Base-by-base conservation (phyloP, 148 eudicot species). In the Vaccinium vitisidaea region DNA sequence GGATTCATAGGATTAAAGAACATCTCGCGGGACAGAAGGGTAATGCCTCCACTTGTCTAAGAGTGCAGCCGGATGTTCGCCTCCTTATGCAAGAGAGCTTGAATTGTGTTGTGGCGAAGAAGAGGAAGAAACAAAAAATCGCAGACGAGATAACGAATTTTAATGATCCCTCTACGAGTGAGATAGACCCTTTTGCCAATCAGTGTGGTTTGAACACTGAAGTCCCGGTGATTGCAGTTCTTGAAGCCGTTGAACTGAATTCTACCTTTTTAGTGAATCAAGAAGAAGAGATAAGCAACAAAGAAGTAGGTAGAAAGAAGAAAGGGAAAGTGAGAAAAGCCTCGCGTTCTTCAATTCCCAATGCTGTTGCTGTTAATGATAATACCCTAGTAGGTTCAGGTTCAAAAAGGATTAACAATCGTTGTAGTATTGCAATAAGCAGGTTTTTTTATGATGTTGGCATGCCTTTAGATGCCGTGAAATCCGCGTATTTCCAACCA, bases 1-100 rank as follows among this genome's bases (percentile, higher is more conserved):
- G 98, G 36, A 96, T 96, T 85, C 97, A 96, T 90, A 89, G 98
- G 87, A 92, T 95, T 65, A 95, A 95, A 82, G 98, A 94, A 84
- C 98, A 95, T 84, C 87, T 94, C 23, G 98, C 98, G 0, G 92
- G 98, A 81, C 96, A 93, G 56, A 95, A 92, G 88, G 96, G 96
- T 77, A 92, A 93, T 81, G 96, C 94, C 2, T 87, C 94, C 18
- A 92, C 92, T 79, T 93, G 96, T 82, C 88, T 89, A 46, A 87
- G 90, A 73, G 96, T 93, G 82, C 93, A 86, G 21, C 88, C 89
- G 9, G 94, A 93, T 88, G 92, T 94, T 78, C 89, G 85, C 77
- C 87, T 86, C 50, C 86, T 79, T 39, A 97, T 97, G 99, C 98
- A 90, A 63, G 92, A 94, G 75, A 95, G 98, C 83, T 88, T 97